Conservation (phyloP, 2,329 filamentous ascomycete genomes). For the Pseudonectria foliicola region DNA sequence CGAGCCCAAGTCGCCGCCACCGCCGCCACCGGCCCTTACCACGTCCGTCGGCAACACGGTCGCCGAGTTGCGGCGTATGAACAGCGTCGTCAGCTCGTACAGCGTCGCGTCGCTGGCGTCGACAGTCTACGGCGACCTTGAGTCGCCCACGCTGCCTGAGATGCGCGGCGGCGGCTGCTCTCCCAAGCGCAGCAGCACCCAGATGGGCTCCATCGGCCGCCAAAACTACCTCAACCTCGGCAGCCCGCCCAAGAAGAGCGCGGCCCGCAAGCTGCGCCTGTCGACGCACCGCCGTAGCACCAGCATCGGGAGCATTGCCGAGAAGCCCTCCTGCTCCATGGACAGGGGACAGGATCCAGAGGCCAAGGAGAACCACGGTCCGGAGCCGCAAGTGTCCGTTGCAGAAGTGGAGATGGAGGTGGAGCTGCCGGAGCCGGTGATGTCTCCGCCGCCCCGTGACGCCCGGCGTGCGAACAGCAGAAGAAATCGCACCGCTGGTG, state of each 20-base stretch:
- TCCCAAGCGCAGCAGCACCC: constrained; percentile 23
- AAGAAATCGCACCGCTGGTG: constrained; percentile 19
- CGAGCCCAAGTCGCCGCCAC: constrained; percentile 4
- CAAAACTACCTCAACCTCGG: constrained; percentile 42
- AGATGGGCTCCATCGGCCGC: constrained; percentile 29
- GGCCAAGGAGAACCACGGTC: constrained; percentile 24
- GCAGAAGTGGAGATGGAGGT: constrained; percentile 5
- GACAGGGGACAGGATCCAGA: constrained; percentile 13
- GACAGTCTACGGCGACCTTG: constrained; percentile 18
- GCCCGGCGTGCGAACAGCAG: constrained; percentile 6
- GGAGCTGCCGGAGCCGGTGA: no score
- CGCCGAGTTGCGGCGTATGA: constrained; percentile 49
- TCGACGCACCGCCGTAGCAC: constrained; percentile 9
- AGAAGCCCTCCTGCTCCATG: not conserved
- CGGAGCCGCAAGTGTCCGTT: constrained; percentile 8
- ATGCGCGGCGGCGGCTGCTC: constrained; percentile 33
- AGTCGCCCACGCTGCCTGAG: constrained; percentile 33
- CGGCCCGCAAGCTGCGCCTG: constrained; percentile 1
- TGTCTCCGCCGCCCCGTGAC: constrained; percentile 7
- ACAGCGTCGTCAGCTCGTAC: constrained; percentile 42
- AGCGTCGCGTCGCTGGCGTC: constrained; percentile 34
- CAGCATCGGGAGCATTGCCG: constrained; percentile 9
- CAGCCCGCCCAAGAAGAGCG: constrained; percentile 15
- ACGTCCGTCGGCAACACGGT: constrained; percentile 35
- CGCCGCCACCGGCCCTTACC: constrained; percentile 3